Evolutionary conservation across 2,329 filamentous ascomycete genomes (phyloP).

Genomic region (Stachybotrys elegans): DNA sequence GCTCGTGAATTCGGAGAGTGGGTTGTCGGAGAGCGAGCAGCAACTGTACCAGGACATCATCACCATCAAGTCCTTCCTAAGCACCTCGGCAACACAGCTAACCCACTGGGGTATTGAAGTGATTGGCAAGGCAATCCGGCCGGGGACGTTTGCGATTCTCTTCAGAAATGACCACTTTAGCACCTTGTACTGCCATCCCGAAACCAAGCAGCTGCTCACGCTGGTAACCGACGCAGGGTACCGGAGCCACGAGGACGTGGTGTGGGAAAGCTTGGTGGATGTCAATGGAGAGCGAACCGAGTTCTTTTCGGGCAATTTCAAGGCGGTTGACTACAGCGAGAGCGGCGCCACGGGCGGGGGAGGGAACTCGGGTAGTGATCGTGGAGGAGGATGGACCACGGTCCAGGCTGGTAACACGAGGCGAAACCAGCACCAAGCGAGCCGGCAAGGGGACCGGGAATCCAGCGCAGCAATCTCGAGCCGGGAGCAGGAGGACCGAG

Average conservation of each 20-base stretch:
- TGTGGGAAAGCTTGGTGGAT: constrained; percentile 92
- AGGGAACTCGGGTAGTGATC: constrained; percentile 12
- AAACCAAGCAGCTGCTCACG: constrained; percentile 69
- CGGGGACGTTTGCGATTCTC: constrained; percentile 80
- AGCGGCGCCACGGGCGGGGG: constrained; percentile 17
- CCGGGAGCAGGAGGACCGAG: constrained; percentile 73
- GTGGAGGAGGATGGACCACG: constrained; percentile 48
- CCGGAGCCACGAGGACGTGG: constrained; percentile 78
- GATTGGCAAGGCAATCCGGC: constrained; percentile 63
- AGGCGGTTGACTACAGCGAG: constrained; percentile 72
- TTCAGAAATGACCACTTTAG: constrained; percentile 98
- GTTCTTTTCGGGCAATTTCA: constrained; percentile 87
- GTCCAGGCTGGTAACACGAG: no score
- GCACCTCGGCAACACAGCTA: constrained; percentile 76
- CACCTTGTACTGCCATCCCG: constrained; percentile 84
- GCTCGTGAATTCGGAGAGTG: constrained; percentile 39
- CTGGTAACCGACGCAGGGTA: constrained; percentile 94
- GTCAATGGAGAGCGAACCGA: constrained; percentile 78
- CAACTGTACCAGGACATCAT: constrained; percentile 76
- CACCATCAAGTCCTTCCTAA: constrained; percentile 79
- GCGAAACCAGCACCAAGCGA: constrained; percentile 22
- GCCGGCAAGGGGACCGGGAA: constrained; percentile 12
- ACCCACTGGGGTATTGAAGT: constrained; percentile 75
- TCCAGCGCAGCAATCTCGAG: constrained; percentile 31
- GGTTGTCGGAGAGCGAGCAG: constrained; percentile 69